Conservation (phyloP, 148 eudicot genomes). For the Pharnaceum exiguum region DNA sequence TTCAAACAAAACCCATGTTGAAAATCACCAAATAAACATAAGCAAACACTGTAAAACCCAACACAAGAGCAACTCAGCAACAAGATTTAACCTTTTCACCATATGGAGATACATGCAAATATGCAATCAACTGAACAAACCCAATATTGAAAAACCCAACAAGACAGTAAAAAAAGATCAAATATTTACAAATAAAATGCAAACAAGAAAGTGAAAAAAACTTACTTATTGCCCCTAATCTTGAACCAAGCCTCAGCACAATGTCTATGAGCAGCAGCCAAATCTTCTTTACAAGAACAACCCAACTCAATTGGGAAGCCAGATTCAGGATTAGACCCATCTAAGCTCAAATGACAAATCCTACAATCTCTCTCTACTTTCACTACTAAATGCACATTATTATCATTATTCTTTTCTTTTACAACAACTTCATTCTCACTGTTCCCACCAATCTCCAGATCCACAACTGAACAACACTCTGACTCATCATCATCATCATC, state of each 20-base stretch:
- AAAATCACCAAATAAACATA: no score
- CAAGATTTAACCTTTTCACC: no score
- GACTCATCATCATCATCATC: constrained; percentile 31
- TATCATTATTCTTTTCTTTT: constrained; percentile 30
- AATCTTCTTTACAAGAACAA: constrained; percentile 82
- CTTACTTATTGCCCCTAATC: constrained; percentile 87
- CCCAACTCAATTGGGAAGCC: constrained; percentile 76
- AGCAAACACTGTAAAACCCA: no score
- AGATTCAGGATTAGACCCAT: constrained; percentile 43
- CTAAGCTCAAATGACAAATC: constrained; percentile 78
- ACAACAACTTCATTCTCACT: constrained; percentile 2
- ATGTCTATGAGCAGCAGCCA: constrained; percentile 79
- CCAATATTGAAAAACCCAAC: constrained; percentile 1
- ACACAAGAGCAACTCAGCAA: no score
- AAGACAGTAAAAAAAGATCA: background rate
- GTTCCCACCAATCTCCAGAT: constrained; percentile 40
- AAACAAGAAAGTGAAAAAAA: background rate
- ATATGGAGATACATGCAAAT: no score
- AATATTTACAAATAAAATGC: background rate
- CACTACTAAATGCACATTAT: constrained; percentile 31
- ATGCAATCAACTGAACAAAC: background rate
- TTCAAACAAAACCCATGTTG: no score
- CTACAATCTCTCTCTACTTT: constrained; percentile 66
- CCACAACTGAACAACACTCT: constrained; percentile 46
- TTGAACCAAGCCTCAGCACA: constrained; percentile 98